Base-by-base conservation (phyloP, 805 yeast species). In the Candida pini region DNA sequence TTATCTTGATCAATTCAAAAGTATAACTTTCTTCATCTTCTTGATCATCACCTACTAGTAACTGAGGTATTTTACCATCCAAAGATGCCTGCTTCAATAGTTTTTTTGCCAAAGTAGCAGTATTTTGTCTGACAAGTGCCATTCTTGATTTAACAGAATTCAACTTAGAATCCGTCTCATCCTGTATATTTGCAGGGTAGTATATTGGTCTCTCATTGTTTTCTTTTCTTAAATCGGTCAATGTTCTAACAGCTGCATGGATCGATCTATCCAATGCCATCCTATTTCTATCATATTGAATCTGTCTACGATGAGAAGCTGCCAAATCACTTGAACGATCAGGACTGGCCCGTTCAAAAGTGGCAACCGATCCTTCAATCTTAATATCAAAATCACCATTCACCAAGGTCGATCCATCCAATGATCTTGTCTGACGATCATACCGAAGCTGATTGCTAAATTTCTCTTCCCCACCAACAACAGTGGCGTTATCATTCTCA, bases 271-370 rank as follows among this genome's bases (percentile, higher is more conserved):
- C 81, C 36, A 89, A 63, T 1, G 81, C 69, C 0, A 76, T 63
- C 36, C 82, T 71, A 61, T 80, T 79, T 47, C 80, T 78, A 52
- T 86, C 86, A 55, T 83, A 90, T 41, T 76, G 82, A 37, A 81
- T 60, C 52, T 89, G 96, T 39, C 78, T 76, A 21, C 81, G 54
- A 34, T 87, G 81, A 1, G 81, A 65, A 30, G 40, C 35, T 2
- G 41, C 50, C 7, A 49, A 38, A 17, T 49, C 45, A 2, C 68
- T 63, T 15, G 18, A 33, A 18, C 33, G 18, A 21, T 20, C 32
- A 4, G 30, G 16, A 19, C 26, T 28, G 10, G 25, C 17, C 26
- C 34, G 13, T n/a, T 35, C 37, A 15, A 53, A 28, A 14, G 41
- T 39, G 2, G 48, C 44, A 7, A 36, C 20, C 25, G 44, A 21